Percentiles rank a stretch among this genome's conserved stretches.
These are phyloP conservation scores for Candida dubliniensis DNA, from an alignment of 1,139 yeast genomes.

Conservation along the genomic window DNA sequence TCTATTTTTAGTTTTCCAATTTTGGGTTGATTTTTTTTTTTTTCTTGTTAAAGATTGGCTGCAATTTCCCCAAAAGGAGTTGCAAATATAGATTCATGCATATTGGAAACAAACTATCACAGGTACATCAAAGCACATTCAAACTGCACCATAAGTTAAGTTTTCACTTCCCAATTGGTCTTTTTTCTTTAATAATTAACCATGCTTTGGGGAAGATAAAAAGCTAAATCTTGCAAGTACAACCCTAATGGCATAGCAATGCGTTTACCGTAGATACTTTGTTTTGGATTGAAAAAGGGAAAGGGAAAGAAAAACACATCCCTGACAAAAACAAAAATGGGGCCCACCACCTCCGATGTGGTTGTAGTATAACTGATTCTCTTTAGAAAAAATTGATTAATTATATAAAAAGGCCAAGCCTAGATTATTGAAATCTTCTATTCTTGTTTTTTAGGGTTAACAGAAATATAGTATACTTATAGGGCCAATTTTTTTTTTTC, in stretches of 20 bases:
- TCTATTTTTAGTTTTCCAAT: too few species aligned
- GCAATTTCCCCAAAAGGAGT: slow-evolving; percentile 1
- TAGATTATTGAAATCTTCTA: slow-evolving; percentile 4
- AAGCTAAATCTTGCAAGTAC: neutral
- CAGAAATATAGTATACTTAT: neutral
- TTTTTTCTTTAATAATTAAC: too few species aligned
- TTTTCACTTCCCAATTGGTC: too few species aligned
- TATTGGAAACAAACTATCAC: neutral
- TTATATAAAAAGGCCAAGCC: slow-evolving; percentile 3
- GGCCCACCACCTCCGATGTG: too few species aligned
- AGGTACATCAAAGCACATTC: neutral
- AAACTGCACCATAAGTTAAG: too few species aligned
- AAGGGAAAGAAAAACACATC: slow-evolving; percentile 3
- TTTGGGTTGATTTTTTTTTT: neutral
- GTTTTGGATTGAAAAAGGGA: neutral
- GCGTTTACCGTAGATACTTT: slow-evolving; percentile 1
- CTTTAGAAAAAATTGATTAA: neutral
- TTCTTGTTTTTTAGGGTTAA: too few species aligned
- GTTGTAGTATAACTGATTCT: too few species aligned
- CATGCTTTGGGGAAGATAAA: too few species aligned
- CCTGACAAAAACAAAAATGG: neutral
- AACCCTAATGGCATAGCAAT: slow-evolving; percentile 2
- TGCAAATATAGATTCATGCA: neutral
- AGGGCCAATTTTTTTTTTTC: neutral
- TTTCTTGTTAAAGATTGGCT: neutral